Evolutionary conservation across 2,329 filamentous ascomycete species (phyloP).

Genomic region (Leptoxyphium fumago): DNA sequence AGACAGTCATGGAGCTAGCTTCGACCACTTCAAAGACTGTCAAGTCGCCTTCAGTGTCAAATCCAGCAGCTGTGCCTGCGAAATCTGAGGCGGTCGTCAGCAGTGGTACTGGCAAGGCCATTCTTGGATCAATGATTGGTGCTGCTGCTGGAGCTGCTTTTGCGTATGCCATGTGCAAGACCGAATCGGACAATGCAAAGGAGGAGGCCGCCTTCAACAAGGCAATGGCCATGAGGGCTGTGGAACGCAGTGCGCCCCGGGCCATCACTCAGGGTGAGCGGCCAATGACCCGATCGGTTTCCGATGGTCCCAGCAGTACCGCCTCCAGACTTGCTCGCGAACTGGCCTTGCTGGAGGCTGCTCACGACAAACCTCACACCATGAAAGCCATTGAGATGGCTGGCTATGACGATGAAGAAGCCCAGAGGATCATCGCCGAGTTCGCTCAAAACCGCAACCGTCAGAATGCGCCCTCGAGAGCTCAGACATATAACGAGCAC

Average conservation of each 20-base stretch:
- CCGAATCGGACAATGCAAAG: slow-evolving; percentile 35
- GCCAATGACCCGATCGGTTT: background rate
- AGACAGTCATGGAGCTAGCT: slow-evolving; percentile 14
- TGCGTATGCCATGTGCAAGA: slow-evolving; percentile 58
- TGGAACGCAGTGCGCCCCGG: background rate
- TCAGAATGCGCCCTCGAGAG: slow-evolving; percentile 3
- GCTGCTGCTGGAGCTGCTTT: slow-evolving; percentile 64
- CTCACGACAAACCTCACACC: slow-evolving; percentile 8
- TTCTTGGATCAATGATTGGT: slow-evolving; percentile 60
- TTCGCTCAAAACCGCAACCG: slow-evolving; percentile 9
- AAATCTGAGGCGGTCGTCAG: background rate
- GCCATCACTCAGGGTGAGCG: background rate
- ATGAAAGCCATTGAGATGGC: slow-evolving; percentile 26
- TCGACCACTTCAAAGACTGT: slow-evolving; percentile 10
- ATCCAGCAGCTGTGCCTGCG: background rate
- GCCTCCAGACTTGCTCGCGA: slow-evolving; percentile 2
- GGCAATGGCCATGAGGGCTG: background rate
- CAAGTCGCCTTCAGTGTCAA: slow-evolving; percentile 2
- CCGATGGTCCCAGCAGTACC: background rate
- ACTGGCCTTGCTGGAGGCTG: slow-evolving; percentile 4
- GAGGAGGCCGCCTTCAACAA: slow-evolving; percentile 24
- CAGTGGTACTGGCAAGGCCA: slow-evolving; percentile 7
- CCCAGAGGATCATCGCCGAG: slow-evolving; percentile 11
- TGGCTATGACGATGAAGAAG: slow-evolving; percentile 10
- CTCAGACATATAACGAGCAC: background rate